Conservation (phyloP, 2,329 filamentous ascomycete genomes). For the Emmonsia crescens region DNA sequence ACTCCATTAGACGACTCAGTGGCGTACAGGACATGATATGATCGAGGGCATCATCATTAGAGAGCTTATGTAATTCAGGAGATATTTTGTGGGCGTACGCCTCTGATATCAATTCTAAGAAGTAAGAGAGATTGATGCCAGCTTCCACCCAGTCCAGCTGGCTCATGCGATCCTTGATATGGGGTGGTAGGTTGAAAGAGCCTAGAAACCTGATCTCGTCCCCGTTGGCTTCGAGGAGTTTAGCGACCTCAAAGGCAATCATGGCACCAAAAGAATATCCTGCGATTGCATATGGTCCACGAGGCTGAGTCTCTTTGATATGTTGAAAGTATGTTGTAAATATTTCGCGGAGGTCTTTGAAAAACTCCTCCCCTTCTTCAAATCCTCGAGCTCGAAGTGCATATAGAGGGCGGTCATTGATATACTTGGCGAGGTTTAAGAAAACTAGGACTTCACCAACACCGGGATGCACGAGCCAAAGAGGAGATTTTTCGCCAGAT, state of each 20-base stretch:
- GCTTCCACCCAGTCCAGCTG: slow-evolving; percentile 28
- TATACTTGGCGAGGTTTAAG: slow-evolving; percentile 20
- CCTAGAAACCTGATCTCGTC: slow-evolving; percentile 32
- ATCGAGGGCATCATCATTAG: slow-evolving; percentile 10
- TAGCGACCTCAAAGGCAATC: slow-evolving; percentile 42
- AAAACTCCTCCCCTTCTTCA: slow-evolving; percentile 28
- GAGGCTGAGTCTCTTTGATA: slow-evolving; percentile 36
- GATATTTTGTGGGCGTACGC: slow-evolving; percentile 14
- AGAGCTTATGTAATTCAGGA: not conserved
- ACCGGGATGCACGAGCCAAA: slow-evolving; percentile 31
- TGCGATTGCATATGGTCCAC: slow-evolving; percentile 42
- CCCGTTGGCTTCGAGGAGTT: slow-evolving; percentile 30
- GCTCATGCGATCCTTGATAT: slow-evolving; percentile 34
- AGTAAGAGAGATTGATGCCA: slow-evolving; percentile 30
- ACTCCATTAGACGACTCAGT: slow-evolving; percentile 20
- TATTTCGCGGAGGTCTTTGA: slow-evolving; percentile 30
- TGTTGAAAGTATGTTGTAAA: slow-evolving; percentile 31
- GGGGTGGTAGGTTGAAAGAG: slow-evolving; percentile 37
- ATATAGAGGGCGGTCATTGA: slow-evolving; percentile 37
- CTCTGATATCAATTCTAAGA: slow-evolving; percentile 29
- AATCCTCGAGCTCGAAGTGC: slow-evolving; percentile 38
- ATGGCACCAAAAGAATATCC: slow-evolving; percentile 44
- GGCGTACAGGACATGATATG: slow-evolving; percentile 3
- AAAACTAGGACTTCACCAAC: slow-evolving; percentile 32
- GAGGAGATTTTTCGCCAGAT: slow-evolving; percentile 19